Base-by-base conservation (phyloP, 2,329 filamentous ascomycete genomes). In the Neonectria neomacrospora region DNA sequence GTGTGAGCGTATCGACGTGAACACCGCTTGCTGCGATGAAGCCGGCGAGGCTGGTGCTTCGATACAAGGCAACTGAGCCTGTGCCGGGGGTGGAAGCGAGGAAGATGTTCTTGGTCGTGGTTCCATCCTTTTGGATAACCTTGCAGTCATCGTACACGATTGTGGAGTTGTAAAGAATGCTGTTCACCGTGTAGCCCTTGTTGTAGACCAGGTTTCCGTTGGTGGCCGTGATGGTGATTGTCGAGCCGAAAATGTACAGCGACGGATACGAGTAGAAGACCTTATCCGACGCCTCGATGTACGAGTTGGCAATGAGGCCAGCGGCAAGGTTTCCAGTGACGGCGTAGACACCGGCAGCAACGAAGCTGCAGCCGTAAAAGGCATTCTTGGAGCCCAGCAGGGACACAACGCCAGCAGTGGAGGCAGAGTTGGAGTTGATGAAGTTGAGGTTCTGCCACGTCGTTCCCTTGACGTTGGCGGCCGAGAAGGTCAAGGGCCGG, bases 241-340 rank as follows among this genome's bases (percentile, higher is more conserved):
- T 80, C 0, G 82, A 80, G 10, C 76, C 75, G 60, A 79, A 83
- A 0, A 84, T 64, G 58, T 83, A 83, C 0, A 81, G 61, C 11
- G 77, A 78, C 0, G 78, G 75, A 11, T 76, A 79, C 37, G 78
- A 76, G 60, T 78, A 79, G 53, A 84, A 75, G 1, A 80, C 65
- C 65, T 82, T 82, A 52, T 81, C 78, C 6, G 74, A 65, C 2
- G 79, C 81, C 61, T 83, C 79, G 9, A 84, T 74, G 58, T 82
- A 82, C 0, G 79, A 81, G 64, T 82, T 77, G 9, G 80, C 79
- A 23, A 83, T 75, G 26, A 84, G 65, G 1, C 74, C 76, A 0
- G 78, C 71, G 3, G 79, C 78, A 3, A 71, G 66, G 8, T 60
- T 71, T 1, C 74, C 72, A 6, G 71, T 73, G 28, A 77, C 64